Evolutionary conservation across 2,329 filamentous ascomycete genomes (phyloP), one percentile per base, ranked within the genome.

Genomic region (Arthrinium phaeospermum): DNA sequence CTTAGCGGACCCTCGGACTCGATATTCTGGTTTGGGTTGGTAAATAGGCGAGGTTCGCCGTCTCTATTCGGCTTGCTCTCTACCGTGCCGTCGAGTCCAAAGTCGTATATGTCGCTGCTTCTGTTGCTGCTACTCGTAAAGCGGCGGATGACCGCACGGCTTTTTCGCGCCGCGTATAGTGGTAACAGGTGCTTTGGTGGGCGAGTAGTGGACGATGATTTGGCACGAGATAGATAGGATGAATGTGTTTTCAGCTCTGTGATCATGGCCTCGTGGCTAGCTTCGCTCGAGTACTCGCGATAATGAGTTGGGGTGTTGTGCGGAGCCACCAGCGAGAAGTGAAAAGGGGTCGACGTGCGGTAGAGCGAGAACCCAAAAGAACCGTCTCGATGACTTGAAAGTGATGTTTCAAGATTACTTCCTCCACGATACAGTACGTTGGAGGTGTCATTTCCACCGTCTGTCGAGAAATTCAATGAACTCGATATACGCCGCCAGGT

Each of bases 401-500:
- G 19, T 12, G 19, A 37, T 24, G 51, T 34, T 47, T 68, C 67
- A 19, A 68, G 24, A 47, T 68, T 34, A 8, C 45, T 47, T 37
- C 24, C 46, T 19, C 49, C 68, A 46, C 68, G 46, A 64, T 64
- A n/a, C 8, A 41, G 4, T 14, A 30, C 34, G 27, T 41, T 34
- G 7, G 47, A 24, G 24, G 46, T 41, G 34, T 70, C 68, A 41
- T 49, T 70, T 72, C 76, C 72, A 44, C 72, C 74, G n/a, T 78
- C 76, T 3, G 71, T 49, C n/a, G 78, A 75, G 27, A 76, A 74
- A 37, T 73, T 73, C 27, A 80, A 74, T 12, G 78, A 75, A 37
- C 72, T 76, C 16, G 80, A 80, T 16, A 81, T 79, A 70, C 76
- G 78, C 30, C 79, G 76, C 79, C 79, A 81, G 3, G 79, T 72